phyloP scores from a whole-genome alignment of 1,284 basidiomycete genomes.

The Malassezia sp. region DNA sequence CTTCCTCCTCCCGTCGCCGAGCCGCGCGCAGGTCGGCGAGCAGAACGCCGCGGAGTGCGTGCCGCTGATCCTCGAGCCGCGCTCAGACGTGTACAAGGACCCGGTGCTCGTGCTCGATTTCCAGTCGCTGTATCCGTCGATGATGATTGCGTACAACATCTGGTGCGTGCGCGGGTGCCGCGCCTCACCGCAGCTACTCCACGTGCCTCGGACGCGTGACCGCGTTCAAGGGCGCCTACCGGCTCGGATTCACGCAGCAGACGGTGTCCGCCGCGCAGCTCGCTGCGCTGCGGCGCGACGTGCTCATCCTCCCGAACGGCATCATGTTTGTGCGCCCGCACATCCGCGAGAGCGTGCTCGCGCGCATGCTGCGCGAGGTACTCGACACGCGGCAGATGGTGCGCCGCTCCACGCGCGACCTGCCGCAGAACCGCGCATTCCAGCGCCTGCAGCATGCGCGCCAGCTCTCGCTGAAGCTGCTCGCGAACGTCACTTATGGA shows the following conservation, averaged over 20 bases:
- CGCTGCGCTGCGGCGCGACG: constrained; percentile 59
- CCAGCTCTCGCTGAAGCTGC: constrained; percentile 35
- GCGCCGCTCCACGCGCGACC: constrained; percentile 80
- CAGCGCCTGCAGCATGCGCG: constrained; percentile 38
- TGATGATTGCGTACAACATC: constrained; percentile 92
- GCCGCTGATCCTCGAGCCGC: constrained; percentile 86
- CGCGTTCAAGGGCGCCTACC: constrained; percentile 73
- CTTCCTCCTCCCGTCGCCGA: constrained; percentile 41
- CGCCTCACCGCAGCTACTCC: too few relatives aligned
- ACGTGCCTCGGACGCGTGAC: constrained; percentile 83
- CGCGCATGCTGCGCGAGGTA: constrained; percentile 83
- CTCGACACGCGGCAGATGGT: constrained; percentile 96
- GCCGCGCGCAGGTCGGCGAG: constrained; percentile 48
- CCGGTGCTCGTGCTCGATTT: constrained; percentile 89
- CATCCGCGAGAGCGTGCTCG: constrained; percentile 71
- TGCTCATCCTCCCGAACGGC: constrained; percentile 66
- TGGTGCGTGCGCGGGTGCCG: too few relatives aligned
- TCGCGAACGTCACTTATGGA: constrained; percentile 57
- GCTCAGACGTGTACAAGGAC: constrained; percentile 80
- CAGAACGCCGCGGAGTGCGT: constrained; percentile 93
- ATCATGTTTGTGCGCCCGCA: constrained; percentile 79
- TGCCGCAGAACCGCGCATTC: constrained; percentile 57
- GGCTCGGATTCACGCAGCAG: constrained; percentile 69
- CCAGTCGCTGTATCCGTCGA: constrained; percentile 84
- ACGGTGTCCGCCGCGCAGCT: constrained; percentile 61